Percentiles rank a stretch among this genome's conserved stretches.
Conservation (phyloP, 2,329 filamentous ascomycete species). For the Colletotrichum aenigma region DNA sequence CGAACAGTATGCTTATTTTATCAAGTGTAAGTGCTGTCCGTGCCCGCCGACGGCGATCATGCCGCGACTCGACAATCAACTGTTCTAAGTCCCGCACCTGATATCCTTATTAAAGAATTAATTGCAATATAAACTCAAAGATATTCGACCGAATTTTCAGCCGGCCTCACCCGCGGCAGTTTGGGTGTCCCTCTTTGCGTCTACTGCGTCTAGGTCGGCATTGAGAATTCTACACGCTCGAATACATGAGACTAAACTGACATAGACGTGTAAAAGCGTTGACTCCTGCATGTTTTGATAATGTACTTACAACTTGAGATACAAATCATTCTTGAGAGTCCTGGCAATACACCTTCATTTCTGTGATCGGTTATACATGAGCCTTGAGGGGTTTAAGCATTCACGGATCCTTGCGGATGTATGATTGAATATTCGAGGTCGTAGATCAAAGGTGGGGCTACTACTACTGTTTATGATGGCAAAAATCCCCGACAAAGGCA, state of each 20-base stretch:
- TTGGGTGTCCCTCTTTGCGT: neutral
- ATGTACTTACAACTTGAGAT: neutral
- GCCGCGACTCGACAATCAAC: neutral
- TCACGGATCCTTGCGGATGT: neutral
- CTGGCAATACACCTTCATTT: neutral
- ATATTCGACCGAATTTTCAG: neutral
- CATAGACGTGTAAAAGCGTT: neutral
- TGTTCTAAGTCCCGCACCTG: neutral
- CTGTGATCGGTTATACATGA: neutral
- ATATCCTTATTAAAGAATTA: neutral
- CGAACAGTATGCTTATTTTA: neutral
- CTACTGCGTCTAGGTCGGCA: neutral
- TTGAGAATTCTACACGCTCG: neutral
- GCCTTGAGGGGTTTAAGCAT: neutral
- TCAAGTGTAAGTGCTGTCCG: neutral
- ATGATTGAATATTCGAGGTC: neutral
- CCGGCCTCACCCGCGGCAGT: neutral
- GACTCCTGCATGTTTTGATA: neutral
- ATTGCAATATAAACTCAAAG: neutral
- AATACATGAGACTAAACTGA: neutral
- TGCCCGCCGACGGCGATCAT: neutral
- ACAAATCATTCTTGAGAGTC: neutral
- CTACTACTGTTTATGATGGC: neutral
- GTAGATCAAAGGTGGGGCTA: neutral
- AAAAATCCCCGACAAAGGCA: neutral